Conservation (phyloP, 441 rosid species). For the Hura crepitans region DNA sequence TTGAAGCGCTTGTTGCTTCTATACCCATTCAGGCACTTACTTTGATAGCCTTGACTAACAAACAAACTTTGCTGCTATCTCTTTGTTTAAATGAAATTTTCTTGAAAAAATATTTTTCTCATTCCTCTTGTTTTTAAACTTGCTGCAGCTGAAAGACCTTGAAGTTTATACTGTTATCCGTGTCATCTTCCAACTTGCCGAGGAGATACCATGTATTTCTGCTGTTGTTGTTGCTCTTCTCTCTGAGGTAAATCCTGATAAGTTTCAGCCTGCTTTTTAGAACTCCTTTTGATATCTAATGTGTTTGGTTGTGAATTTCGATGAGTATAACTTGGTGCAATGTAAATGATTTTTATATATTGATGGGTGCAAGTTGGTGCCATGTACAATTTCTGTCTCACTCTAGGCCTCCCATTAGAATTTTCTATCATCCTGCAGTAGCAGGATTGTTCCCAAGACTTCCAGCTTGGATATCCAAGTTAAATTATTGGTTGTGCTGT, state of each 20-base stretch:
- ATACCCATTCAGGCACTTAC: conserved; percentile 85
- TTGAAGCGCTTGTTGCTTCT: conserved; percentile 84
- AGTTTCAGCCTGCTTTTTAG: background rate
- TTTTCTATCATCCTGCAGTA: background rate
- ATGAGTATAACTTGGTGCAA: background rate
- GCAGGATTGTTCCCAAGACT: background rate
- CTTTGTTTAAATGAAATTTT: background rate
- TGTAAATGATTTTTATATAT: no score
- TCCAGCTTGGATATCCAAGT: background rate
- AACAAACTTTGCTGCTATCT: conserved; percentile 8
- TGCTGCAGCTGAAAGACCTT: conserved; percentile 87
- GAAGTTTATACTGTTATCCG: conserved; percentile 91
- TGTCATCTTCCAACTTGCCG: conserved; percentile 90
- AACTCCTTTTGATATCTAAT: background rate
- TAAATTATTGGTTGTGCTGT: background rate
- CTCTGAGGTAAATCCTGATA: conserved; percentile 56
- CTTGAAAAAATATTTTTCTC: no score
- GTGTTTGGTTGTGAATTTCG: background rate
- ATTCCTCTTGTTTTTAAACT: conserved; percentile 25
- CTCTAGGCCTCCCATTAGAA: background rate
- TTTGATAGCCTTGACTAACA: conserved; percentile 18
- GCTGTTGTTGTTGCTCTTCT: conserved; percentile 93
- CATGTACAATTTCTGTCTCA: no score
- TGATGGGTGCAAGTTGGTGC: no score
- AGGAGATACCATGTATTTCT: conserved; percentile 96